Base-by-base conservation (phyloP, 2,329 filamentous ascomycete species). In the Clathrospora elynae region DNA sequence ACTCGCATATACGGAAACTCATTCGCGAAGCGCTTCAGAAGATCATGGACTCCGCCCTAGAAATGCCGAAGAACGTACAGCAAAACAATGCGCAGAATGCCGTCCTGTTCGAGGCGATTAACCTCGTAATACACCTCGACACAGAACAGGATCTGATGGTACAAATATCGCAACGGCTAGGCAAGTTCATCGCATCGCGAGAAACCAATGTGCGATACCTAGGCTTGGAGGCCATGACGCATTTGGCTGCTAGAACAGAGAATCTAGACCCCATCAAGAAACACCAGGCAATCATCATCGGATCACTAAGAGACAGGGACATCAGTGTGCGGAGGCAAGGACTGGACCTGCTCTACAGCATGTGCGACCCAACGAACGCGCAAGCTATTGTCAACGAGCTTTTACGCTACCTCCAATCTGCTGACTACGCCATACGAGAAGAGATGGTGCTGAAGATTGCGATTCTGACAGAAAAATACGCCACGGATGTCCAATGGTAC, bases 401-500 rank as follows among this genome's bases (percentile, higher is more conserved):
- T 35, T 75, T 99, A 38, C 89, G 92, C 57, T 97, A 96, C 70
- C 81, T 99, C 6, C 92, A 96, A 64, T 96, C 90, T 42, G 93
- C 93, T 33, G 93, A 99, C 71, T 99, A 96, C 70, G 92, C 92
- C 4, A 96, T 99, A 61, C 84, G 95, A 52, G 95, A 99, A 74
- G 93, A 99, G 71, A 99, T 99, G 93, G 93, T 97, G 3, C 78
- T 99, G 51, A 99, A 99, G 75, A 96, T 99, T 71, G 93, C 93
- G 37, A 99, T 99, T 63, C 73, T 99, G 53, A 97, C 95, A 0
- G 93, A 99, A 69, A 97, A 97, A 68, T 99, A 99, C 68, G 93
- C 93, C 16, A 96, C 91, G 1, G 93, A 99, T 64, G 89, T 96
- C 13, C 92, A 97, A 74, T 99, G 93, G 93, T 99, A 99, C 70